A percentile compares a stretch with the other conserved stretches of the same genome.
Evolutionary conservation across 176 grass and related monocot genomes (phyloP).

Genomic region (Rhynchospora tenuis): DNA sequence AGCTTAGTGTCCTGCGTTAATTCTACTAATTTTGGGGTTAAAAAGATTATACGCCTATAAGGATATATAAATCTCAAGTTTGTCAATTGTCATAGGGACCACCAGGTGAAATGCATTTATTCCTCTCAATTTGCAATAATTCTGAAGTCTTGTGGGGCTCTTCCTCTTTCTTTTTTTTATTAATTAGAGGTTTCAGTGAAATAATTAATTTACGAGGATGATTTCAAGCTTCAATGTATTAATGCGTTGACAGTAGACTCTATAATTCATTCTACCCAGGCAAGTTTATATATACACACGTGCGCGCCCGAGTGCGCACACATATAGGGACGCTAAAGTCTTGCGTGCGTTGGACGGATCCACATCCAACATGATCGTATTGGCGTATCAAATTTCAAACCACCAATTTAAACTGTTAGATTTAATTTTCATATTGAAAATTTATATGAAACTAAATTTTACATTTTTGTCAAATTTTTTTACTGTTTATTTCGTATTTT

Average conservation of each 20-base stretch:
- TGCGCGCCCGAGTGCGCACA: too few species aligned
- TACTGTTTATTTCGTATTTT: too few species aligned
- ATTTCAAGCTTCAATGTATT: not conserved
- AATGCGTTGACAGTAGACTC: not conserved
- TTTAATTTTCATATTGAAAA: too few species aligned
- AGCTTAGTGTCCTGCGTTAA: not conserved
- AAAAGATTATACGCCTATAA: not conserved
- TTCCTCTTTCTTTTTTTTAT: not conserved
- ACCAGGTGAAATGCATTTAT: not conserved
- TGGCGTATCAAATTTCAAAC: too few species aligned
- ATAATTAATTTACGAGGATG: not conserved
- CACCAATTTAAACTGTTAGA: too few species aligned
- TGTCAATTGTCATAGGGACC: not conserved
- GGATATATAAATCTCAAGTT: not conserved
- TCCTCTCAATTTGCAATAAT: not conserved
- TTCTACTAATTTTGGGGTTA: not conserved
- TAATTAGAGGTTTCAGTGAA: not conserved
- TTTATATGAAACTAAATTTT: too few species aligned
- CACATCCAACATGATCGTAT: too few species aligned
- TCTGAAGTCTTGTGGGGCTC: not conserved
- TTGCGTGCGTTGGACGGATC: too few species aligned
- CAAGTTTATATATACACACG: too few species aligned
- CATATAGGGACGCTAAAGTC: too few species aligned
- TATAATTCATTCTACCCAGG: too few species aligned
- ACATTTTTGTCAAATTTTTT: too few species aligned